Percentiles rank a stretch among this genome's conserved stretches.
phyloP scores from a whole-genome alignment of 2,329 filamentous ascomycete genomes.

The Pseudocercospora ulei region DNA sequence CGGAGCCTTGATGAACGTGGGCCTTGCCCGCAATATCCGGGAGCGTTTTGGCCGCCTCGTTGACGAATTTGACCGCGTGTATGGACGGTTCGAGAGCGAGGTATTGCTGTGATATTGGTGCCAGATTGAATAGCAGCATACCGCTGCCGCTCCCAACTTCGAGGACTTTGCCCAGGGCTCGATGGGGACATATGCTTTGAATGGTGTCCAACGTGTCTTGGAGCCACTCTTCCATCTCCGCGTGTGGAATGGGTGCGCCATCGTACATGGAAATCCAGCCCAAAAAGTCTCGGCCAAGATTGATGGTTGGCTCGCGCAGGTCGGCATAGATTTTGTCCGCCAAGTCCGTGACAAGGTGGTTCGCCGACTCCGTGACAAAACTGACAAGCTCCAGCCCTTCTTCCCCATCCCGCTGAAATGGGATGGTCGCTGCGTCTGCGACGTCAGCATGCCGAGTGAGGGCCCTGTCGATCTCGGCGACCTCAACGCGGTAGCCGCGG shows the following conservation, averaged over 20 bases:
- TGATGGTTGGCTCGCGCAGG: neutral
- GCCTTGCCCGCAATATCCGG: slow-evolving; percentile 8
- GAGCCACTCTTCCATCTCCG: slow-evolving; percentile 19
- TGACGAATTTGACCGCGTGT: slow-evolving; percentile 6
- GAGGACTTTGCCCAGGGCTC: slow-evolving; percentile 15
- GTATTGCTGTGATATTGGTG: slow-evolving; percentile 8
- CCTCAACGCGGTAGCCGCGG: slow-evolving; percentile 9
- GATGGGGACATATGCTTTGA: slow-evolving; percentile 12
- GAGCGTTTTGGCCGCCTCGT: neutral
- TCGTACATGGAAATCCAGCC: slow-evolving; percentile 18
- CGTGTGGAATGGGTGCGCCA: slow-evolving; percentile 5
- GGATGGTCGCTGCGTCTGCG: slow-evolving; percentile 5
- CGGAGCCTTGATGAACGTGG: slow-evolving; percentile 11
- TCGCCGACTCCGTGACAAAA: slow-evolving; percentile 3
- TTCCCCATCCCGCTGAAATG: neutral
- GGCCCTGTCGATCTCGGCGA: slow-evolving; percentile 2
- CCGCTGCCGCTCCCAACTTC: slow-evolving; percentile 17
- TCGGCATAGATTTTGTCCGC: slow-evolving; percentile 2
- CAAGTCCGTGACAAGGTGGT: slow-evolving; percentile 1
- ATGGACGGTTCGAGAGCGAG: slow-evolving; percentile 7
- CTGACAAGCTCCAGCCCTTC: neutral
- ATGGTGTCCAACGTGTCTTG: slow-evolving; percentile 16
- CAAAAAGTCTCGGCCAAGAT: slow-evolving; percentile 14
- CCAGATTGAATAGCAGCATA: slow-evolving; percentile 18
- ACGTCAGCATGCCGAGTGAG: slow-evolving; percentile 7